Percentiles rank a stretch among this genome's conserved stretches.
Evolutionary conservation across 108 stramenopile species (phyloP).

Genomic region (Skeletonema marinoi): DNA sequence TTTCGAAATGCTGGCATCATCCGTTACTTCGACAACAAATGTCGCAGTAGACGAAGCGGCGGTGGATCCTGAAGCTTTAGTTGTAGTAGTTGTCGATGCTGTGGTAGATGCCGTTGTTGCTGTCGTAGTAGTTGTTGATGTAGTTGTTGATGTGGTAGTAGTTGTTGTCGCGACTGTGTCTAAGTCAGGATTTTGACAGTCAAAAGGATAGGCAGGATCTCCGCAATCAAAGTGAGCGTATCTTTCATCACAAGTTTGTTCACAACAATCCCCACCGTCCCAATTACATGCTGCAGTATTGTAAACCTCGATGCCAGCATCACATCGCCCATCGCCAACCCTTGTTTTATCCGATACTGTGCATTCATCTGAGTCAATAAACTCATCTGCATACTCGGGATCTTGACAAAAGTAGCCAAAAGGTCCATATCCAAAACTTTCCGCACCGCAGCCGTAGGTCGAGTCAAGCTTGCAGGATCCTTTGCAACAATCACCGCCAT

Average conservation of each 20-base stretch:
- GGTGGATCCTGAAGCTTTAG: not conserved
- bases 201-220: constrained; percentile 30
- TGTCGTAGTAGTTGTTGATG: not conserved
- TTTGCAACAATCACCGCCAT: constrained; percentile 90
- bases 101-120: too few species aligned
- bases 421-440: constrained; percentile 41
- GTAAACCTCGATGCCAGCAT: constrained; percentile 39
- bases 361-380: constrained; percentile 35
- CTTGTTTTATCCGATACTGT: constrained; percentile 40
- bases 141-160: not conserved
- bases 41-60: not conserved
- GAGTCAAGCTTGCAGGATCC: constrained; percentile 60
- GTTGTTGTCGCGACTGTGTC: not conserved
- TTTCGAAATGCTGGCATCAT: constrained; percentile 26
- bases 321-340: constrained; percentile 51
- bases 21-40: constrained; percentile 6
- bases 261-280: constrained; percentile 19
- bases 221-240: constrained; percentile 48
- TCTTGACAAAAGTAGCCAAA: constrained; percentile 50
- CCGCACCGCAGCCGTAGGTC: constrained; percentile 34
- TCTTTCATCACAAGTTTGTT: constrained; percentile 27
- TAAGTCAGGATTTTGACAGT: constrained; percentile 36
- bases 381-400: constrained; percentile 25
- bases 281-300: constrained; percentile 50
- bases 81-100: constrained; percentile 1